Percentiles rank a stretch among this genome's conserved stretches.
phyloP scores from a whole-genome alignment of 2,329 filamentous ascomycete species.

The Septoria linicola region DNA sequence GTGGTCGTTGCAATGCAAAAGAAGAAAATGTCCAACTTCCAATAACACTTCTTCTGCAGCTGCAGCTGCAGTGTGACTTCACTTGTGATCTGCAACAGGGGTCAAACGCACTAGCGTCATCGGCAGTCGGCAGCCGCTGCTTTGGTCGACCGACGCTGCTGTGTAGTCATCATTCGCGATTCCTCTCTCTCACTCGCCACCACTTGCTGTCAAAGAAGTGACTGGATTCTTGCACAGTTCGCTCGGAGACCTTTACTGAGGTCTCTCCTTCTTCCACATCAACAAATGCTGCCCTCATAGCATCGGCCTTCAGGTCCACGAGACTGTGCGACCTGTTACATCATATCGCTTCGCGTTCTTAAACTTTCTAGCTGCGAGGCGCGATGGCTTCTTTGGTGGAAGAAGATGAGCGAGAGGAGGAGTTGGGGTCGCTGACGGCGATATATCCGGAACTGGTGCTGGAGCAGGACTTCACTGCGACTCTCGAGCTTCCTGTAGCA shows the following conservation, averaged over 20 bases:
- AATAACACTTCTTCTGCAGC: no score
- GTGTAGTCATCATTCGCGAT: constrained; percentile 16
- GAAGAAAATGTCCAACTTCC: neutral
- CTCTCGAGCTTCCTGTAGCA: constrained; percentile 56
- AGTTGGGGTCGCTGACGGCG: constrained; percentile 59
- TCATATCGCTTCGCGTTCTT: neutral
- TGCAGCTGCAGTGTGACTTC: constrained; percentile 2
- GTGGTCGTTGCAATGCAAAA: constrained; percentile 1
- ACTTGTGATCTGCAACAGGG: neutral
- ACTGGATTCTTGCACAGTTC: neutral
- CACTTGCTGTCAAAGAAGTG: neutral
- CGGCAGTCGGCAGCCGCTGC: constrained; percentile 6
- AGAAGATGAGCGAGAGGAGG: constrained; percentile 59
- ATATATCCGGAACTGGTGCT: constrained; percentile 62
- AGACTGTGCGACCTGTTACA: constrained; percentile 23
- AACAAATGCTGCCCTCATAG: constrained; percentile 29
- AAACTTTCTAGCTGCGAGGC: neutral
- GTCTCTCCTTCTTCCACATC: constrained; percentile 3
- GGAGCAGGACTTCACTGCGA: constrained; percentile 51
- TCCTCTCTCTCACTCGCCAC: constrained; percentile 5
- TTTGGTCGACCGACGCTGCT: constrained; percentile 1
- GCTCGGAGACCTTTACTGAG: constrained; percentile 9
- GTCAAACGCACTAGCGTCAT: neutral
- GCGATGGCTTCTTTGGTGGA: constrained; percentile 16
- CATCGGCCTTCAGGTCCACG: constrained; percentile 26